These are phyloP conservation scores for Mycena galopus DNA, from an alignment of 768 basidiomycete genomes.

Conservation along the genomic window DNA sequence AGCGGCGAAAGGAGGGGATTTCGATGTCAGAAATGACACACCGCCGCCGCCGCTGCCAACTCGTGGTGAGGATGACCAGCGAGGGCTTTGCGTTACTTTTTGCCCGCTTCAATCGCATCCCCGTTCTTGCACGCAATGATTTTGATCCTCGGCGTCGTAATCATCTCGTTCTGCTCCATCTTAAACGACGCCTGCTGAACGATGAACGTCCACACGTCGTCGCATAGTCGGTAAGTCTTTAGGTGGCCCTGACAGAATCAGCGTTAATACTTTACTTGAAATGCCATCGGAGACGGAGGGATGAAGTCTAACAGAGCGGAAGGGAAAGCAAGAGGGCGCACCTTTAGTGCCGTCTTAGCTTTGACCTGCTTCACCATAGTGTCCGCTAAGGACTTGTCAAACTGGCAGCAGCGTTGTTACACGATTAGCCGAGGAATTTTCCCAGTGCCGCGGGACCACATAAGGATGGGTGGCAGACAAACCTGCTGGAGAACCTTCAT, in stretches of 20 bases:
- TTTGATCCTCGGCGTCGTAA: slow-evolving; percentile 86
- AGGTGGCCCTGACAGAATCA: slow-evolving; percentile 77
- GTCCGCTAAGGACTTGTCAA: slow-evolving; percentile 95
- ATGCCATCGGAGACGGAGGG: not conserved
- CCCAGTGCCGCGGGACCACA: not conserved
- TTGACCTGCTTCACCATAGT: slow-evolving; percentile 95
- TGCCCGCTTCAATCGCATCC: slow-evolving; percentile 85
- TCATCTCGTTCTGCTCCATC: slow-evolving; percentile 91
- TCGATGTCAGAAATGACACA: not conserved
- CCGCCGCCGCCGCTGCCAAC: not conserved
- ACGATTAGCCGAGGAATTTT: slow-evolving; percentile 86
- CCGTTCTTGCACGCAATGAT: slow-evolving; percentile 99
- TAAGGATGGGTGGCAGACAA: not conserved
- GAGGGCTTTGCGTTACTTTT: slow-evolving; percentile 66
- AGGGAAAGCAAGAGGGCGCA: slow-evolving; percentile 45
- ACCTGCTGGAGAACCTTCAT: slow-evolving; percentile 1
- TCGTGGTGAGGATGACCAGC: not conserved
- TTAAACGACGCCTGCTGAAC: slow-evolving; percentile 94
- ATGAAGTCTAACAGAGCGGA: not conserved
- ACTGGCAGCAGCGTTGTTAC: slow-evolving; percentile 85
- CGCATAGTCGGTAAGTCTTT: slow-evolving; percentile 91
- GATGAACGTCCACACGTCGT: slow-evolving; percentile 99
- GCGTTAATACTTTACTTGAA: not conserved
- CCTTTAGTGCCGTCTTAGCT: slow-evolving; percentile 94
- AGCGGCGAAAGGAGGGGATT: not conserved